These are phyloP conservation scores for Beauveria varroae DNA, from an alignment of 2,329 filamentous ascomycete genomes.

Conservation along the genomic window DNA sequence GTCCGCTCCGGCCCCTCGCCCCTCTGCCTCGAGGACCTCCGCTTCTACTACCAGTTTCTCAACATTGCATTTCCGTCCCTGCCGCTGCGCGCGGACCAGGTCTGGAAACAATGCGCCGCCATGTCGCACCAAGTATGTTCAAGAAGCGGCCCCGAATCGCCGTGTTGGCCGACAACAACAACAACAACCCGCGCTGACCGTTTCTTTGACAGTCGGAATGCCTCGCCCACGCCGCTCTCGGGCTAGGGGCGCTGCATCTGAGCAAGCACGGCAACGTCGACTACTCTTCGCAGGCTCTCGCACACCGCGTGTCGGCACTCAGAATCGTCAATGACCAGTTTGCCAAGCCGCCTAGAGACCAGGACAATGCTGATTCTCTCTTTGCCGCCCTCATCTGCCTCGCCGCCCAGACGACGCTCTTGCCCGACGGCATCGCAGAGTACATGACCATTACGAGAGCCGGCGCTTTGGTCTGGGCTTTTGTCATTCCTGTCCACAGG, in stretches of 20 bases:
- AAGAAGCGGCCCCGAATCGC: background rate
- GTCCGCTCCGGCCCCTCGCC: slow-evolving; percentile 11
- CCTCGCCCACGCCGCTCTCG: slow-evolving; percentile 31
- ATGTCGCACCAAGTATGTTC: slow-evolving; percentile 26
- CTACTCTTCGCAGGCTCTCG: slow-evolving; percentile 23
- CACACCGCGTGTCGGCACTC: slow-evolving; percentile 29
- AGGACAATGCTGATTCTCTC: slow-evolving; percentile 27
- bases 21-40: slow-evolving; percentile 36
- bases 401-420: slow-evolving; percentile 27
- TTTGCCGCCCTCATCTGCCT: slow-evolving; percentile 29
- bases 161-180: background rate
- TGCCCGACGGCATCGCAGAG: slow-evolving; percentile 31
- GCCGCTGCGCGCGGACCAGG: slow-evolving; percentile 24
- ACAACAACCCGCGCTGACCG: background rate
- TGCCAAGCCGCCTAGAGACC: slow-evolving; percentile 17
- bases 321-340: slow-evolving; percentile 26
- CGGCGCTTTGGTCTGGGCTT: slow-evolving; percentile 17
- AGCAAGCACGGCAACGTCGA: slow-evolving; percentile 21
- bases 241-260: slow-evolving; percentile 30
- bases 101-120: slow-evolving; percentile 27
- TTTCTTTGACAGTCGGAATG: slow-evolving; percentile 26
- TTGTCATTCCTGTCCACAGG: slow-evolving; percentile 16
- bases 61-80: slow-evolving; percentile 32
- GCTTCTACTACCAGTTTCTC: slow-evolving; percentile 45
- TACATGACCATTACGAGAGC: slow-evolving; percentile 29